These are phyloP conservation scores for Cladosporium sp. DNA, from an alignment of 2,329 filamentous ascomycete genomes.

Conservation along the genomic window DNA sequence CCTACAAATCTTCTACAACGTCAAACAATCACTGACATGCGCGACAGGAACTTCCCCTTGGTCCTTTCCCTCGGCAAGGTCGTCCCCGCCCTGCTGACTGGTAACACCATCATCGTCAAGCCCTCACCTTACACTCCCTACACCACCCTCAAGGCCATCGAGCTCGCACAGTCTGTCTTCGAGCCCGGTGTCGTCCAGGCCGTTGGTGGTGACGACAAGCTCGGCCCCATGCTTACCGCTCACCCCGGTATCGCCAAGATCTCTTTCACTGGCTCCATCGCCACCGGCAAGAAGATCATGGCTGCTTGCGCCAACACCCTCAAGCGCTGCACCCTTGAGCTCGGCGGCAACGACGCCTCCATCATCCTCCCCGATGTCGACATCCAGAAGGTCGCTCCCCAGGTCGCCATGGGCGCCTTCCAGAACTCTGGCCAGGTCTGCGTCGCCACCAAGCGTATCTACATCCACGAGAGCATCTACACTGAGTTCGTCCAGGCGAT, in stretches of 20 bases:
- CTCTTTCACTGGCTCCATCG: conserved; percentile 62
- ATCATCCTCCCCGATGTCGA: conserved; percentile 61
- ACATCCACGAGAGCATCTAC: conserved; percentile 59
- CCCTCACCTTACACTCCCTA: conserved; percentile 58
- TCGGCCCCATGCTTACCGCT: conserved; percentile 60
- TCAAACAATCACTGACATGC: not conserved
- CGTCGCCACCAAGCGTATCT: conserved; percentile 55
- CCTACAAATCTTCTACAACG: not conserved
- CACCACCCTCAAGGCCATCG: conserved; percentile 59
- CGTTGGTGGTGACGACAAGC: conserved; percentile 60
- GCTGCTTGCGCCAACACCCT: conserved; percentile 57
- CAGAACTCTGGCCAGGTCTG: conserved; percentile 61
- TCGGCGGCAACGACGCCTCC: conserved; percentile 63
- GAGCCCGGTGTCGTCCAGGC: conserved; percentile 64
- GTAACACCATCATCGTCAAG: conserved; percentile 42
- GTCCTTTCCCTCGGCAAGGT: conserved; percentile 56
- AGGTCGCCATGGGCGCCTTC: conserved; percentile 55
- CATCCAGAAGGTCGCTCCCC: conserved; percentile 50
- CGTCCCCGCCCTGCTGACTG: conserved; percentile 56
- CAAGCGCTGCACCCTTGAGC: conserved; percentile 62
- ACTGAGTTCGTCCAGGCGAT: conserved; percentile 49
- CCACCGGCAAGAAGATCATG: conserved; percentile 63
- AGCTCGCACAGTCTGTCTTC: conserved; percentile 59
- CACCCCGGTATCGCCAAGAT: conserved; percentile 64
- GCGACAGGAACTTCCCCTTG: conserved; percentile 52